Evolutionary conservation across 2,329 filamentous ascomycete species (phyloP).

Genomic region (Pyrenophora graminea): DNA sequence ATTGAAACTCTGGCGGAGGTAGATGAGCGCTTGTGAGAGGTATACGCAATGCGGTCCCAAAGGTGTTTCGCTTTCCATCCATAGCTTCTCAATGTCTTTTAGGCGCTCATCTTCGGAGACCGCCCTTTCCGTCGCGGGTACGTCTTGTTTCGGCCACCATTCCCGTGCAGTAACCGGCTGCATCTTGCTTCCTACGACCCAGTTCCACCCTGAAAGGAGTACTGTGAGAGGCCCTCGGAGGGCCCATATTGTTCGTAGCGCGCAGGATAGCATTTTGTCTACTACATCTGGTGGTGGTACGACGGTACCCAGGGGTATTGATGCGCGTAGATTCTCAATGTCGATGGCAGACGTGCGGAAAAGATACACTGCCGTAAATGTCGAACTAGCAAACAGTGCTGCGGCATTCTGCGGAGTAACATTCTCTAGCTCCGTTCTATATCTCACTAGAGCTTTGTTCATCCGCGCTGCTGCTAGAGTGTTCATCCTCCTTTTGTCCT

Average conservation of each 20-base stretch:
- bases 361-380: constrained; percentile 41
- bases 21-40: constrained; percentile 29
- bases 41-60: constrained; percentile 18
- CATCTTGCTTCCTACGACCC: constrained; percentile 36
- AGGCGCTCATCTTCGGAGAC: constrained; percentile 36
- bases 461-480: constrained; percentile 38
- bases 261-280: constrained; percentile 34
- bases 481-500: constrained; percentile 31
- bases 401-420: constrained; percentile 50
- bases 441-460: constrained; percentile 39
- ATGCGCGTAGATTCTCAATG: constrained; percentile 34
- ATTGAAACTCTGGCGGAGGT: constrained; percentile 36
- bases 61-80: constrained; percentile 23
- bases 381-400: constrained; percentile 46
- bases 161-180: constrained; percentile 32
- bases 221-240: constrained; percentile 40
- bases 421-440: constrained; percentile 35
- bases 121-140: constrained; percentile 31
- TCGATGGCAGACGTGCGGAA: constrained; percentile 41
- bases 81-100: constrained; percentile 29
- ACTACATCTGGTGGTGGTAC: constrained; percentile 26
- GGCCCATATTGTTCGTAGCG: constrained; percentile 33
- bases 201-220: constrained; percentile 38
- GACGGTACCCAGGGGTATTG: constrained; percentile 23
- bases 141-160: constrained; percentile 39